These are phyloP conservation scores for Glycine tomentella DNA, from an alignment of 306 rosid species.

Conservation along the genomic window DNA sequence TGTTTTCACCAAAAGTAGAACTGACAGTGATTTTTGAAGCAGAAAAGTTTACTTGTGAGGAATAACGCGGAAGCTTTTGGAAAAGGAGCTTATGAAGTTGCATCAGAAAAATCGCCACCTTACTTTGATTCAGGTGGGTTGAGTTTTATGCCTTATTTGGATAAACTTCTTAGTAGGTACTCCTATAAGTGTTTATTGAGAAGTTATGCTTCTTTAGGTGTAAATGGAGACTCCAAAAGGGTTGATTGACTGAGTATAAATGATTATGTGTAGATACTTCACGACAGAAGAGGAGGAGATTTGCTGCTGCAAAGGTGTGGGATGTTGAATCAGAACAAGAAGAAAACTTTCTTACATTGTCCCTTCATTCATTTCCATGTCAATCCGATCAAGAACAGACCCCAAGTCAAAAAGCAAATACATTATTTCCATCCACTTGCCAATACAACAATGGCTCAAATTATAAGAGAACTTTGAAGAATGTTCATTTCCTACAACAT, in stretches of 20 bases:
- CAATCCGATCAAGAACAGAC: conserved; percentile 77
- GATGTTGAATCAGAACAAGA: conserved; percentile 76
- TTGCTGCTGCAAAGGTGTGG: conserved; percentile 56
- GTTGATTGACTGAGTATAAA: not conserved
- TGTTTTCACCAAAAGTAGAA: conserved; percentile 14
- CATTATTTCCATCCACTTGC: conserved; percentile 49
- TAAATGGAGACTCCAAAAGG: not conserved
- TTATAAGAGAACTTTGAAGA: conserved; percentile 36
- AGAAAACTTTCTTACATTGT: conserved; percentile 81
- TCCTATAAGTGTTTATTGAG: too few species aligned
- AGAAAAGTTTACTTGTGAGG: conserved; percentile 64
- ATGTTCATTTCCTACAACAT: conserved; percentile 42
- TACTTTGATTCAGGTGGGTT: conserved; percentile 60
- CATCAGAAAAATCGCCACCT: conserved; percentile 51
- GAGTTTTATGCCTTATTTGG: too few species aligned
- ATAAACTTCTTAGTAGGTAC: not conserved
- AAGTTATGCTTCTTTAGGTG: too few species aligned
- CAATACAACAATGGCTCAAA: conserved; percentile 42
- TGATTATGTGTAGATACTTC: conserved; percentile 51
- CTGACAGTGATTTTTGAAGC: conserved; percentile 46
- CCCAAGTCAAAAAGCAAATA: conserved; percentile 49
- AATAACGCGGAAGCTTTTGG: conserved; percentile 50
- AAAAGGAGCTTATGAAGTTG: conserved; percentile 46
- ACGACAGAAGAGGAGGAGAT: conserved; percentile 77
- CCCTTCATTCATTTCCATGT: conserved; percentile 83